These are phyloP conservation scores for Xanthoconium separans DNA, from an alignment of 1,284 basidiomycete species.

Conservation along the genomic window DNA sequence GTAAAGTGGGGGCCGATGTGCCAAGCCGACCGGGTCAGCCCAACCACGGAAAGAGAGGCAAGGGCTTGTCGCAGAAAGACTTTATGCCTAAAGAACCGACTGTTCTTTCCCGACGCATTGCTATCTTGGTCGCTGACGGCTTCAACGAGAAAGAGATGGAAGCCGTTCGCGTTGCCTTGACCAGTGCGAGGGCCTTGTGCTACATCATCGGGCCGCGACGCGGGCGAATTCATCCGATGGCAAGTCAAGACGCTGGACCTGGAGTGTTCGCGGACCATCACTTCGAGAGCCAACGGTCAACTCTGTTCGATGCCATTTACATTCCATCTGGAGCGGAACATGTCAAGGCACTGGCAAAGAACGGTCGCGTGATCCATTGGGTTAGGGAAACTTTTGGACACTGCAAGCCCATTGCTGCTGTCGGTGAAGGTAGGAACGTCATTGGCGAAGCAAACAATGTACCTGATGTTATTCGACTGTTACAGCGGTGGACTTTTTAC, in stretches of 20 bases:
- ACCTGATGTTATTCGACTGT: conserved; percentile 4
- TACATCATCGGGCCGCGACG: conserved; percentile 71
- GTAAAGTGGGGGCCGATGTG: conserved; percentile 58
- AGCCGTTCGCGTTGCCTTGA: conserved; percentile 54
- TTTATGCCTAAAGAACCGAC: conserved; percentile 63
- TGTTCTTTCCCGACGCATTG: conserved; percentile 67
- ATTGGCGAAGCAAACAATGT: background rate
- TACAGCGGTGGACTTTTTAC: conserved; percentile 50
- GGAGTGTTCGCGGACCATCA: conserved; percentile 63
- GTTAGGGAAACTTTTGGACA: conserved; percentile 79
- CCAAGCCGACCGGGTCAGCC: conserved; percentile 45
- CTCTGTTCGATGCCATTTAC: conserved; percentile 76
- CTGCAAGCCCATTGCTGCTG: conserved; percentile 73
- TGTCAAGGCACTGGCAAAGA: conserved; percentile 48
- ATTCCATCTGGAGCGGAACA: conserved; percentile 65
- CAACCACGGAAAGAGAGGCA: conserved; percentile 58
- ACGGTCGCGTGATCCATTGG: conserved; percentile 67
- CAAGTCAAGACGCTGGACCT: conserved; percentile 32
- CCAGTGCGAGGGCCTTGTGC: conserved; percentile 52
- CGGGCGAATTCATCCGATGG: conserved; percentile 51
- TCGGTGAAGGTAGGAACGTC: conserved; percentile 51
- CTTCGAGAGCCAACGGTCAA: conserved; percentile 75
- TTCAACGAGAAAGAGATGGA: conserved; percentile 62
- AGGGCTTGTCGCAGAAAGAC: conserved; percentile 59
- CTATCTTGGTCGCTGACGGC: conserved; percentile 72